A percentile compares a stretch with the other conserved stretches of the same genome.
Evolutionary conservation across 2,329 filamentous ascomycete genomes (phyloP).

Genomic region (Scedosporium minutisporum): DNA sequence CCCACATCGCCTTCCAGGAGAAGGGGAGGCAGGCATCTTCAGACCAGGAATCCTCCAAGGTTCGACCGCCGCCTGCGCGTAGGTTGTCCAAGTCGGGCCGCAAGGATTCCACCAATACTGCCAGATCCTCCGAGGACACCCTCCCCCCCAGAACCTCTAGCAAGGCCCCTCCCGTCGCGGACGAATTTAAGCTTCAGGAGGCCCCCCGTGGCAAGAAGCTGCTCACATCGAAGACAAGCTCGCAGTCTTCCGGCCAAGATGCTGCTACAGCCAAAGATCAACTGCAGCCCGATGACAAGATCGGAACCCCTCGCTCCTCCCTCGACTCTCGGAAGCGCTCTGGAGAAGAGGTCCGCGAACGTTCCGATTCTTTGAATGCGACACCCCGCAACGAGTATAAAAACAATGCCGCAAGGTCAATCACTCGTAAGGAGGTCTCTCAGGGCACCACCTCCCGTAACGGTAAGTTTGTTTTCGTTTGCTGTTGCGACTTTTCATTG

Average conservation of each 20-base stretch:
- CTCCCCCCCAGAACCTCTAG: conserved; percentile 22
- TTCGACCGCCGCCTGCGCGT: conserved; percentile 36
- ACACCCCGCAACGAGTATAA: conserved; percentile 1
- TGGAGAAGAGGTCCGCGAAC: conserved; percentile 2
- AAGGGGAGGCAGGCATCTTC: conserved; percentile 51
- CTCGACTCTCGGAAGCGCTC: conserved; percentile 6
- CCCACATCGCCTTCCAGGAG: conserved; percentile 89
- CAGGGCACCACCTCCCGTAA: conserved; percentile 27
- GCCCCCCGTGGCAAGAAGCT: conserved; percentile 57
- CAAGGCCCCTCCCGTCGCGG: conserved; percentile 28
- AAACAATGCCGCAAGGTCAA: conserved; percentile 27
- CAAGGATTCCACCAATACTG: conserved; percentile 17
- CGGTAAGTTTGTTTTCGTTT: conserved; percentile 25
- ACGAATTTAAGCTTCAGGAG: conserved; percentile 72
- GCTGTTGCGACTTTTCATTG: not conserved
- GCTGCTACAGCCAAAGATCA: not conserved
- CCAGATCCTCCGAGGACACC: conserved; percentile 27
- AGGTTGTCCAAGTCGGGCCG: conserved; percentile 34
- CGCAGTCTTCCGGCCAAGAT: conserved; percentile 25
- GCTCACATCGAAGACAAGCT: conserved; percentile 31
- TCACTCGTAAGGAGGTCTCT: conserved; percentile 57
- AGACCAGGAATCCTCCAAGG: conserved; percentile 41
- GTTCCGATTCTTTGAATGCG: not conserved
- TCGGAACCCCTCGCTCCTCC: conserved; percentile 4
- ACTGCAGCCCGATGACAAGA: not conserved